phyloP scores from a whole-genome alignment of 352 stramenopile species.

The Saprolegnia diclina region DNA sequence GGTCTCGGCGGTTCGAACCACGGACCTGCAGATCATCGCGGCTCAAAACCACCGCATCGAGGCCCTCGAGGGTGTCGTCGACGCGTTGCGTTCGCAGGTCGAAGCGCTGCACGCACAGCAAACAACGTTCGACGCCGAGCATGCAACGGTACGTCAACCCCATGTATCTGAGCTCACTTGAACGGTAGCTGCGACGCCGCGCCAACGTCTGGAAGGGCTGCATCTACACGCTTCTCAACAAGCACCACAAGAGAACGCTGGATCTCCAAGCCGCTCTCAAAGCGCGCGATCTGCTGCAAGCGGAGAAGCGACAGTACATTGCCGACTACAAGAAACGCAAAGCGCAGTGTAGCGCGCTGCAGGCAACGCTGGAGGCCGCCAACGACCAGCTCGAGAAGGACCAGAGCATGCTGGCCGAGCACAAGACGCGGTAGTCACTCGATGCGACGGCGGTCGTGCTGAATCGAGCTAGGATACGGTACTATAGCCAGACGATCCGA shows the following conservation, averaged over 20 bases:
- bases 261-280: not conserved
- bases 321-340: not conserved
- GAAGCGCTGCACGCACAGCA: too few relatives aligned
- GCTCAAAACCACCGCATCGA: not conserved
- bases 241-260: not conserved
- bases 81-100: too few relatives aligned
- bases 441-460: not conserved
- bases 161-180: not conserved
- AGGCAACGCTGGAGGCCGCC: not conserved
- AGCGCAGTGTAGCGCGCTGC: not conserved
- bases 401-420: constrained; percentile 2
- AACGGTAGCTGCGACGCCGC: not conserved
- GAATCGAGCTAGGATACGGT: not conserved
- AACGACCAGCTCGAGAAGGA: constrained; percentile 14
- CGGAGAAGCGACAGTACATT: not conserved
- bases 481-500: constrained; percentile 1
- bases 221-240: not conserved
- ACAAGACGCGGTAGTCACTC: not conserved
- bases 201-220: not conserved
- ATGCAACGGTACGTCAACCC: not conserved
- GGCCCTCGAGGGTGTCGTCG: not conserved
- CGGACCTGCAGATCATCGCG: not conserved
- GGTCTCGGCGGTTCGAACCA: not conserved
- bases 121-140: too few relatives aligned
- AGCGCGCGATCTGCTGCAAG: not conserved